These are phyloP conservation scores for Claviceps purpurea DNA, from an alignment of 2,329 filamentous ascomycete genomes.

Conservation along the genomic window DNA sequence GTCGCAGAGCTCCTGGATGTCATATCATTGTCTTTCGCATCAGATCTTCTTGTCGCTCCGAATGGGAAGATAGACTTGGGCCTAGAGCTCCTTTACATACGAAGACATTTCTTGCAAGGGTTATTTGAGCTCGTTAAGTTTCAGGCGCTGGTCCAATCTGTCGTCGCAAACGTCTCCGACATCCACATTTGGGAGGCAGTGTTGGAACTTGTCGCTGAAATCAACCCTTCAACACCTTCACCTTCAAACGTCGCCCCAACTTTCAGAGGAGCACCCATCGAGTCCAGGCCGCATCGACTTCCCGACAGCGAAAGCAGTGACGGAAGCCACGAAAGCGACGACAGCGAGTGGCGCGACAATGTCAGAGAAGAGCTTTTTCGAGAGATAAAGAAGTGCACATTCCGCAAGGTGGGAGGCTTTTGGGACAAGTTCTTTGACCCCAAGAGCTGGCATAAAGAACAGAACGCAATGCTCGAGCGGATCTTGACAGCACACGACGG, in stretches of 20 bases:
- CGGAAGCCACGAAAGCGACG: conserved; percentile 2
- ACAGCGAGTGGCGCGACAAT: conserved; percentile 2
- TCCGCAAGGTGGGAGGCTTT: conserved; percentile 9
- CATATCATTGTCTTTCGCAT: too few relatives aligned
- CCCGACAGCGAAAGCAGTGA: conserved; percentile 6
- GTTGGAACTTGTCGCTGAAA: background rate
- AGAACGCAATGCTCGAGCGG: conserved; percentile 4
- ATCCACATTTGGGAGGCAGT: too few relatives aligned
- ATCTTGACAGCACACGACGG: conserved; percentile 6
- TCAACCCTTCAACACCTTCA: background rate
- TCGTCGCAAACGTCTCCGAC: too few relatives aligned
- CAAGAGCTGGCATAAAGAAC: conserved; percentile 5
- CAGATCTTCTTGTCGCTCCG: too few relatives aligned
- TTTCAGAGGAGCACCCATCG: conserved; percentile 4
- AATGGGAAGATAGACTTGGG: too few relatives aligned
- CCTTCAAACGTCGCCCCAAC: background rate
- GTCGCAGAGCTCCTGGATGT: too few relatives aligned
- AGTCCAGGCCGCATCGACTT: conserved; percentile 4
- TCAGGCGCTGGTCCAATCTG: too few relatives aligned
- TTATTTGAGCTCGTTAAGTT: too few relatives aligned
- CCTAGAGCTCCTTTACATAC: too few relatives aligned
- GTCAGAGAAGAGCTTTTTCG: conserved; percentile 6
- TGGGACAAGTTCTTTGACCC: conserved; percentile 8
- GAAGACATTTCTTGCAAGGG: too few relatives aligned
- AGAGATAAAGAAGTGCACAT: conserved; percentile 7